Conservation (phyloP, 2,329 filamentous ascomycete genomes). For the Herpotrichia juniperi region DNA sequence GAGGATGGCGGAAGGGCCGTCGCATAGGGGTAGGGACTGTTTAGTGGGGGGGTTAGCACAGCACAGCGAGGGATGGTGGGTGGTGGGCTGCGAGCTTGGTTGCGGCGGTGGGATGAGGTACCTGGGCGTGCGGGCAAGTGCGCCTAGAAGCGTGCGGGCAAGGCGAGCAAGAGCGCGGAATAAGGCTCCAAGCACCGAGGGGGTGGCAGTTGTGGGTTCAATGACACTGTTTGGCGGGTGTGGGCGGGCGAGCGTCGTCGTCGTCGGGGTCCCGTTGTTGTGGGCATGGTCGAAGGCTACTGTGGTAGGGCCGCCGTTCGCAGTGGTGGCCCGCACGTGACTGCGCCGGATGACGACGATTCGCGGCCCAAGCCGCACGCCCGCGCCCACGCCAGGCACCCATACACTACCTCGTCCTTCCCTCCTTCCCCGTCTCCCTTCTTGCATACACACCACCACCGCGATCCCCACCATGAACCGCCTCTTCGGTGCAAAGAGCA, state of each 20-base stretch:
- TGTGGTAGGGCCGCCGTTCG: too few species aligned
- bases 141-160: slow-evolving; percentile 16
- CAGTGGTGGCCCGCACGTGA: background rate
- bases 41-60: background rate
- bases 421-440: background rate
- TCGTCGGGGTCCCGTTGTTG: too few species aligned
- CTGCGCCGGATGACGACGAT: background rate
- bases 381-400: background rate
- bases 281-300: too few species aligned
- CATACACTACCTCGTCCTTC: background rate
- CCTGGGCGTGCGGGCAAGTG: slow-evolving; percentile 25
- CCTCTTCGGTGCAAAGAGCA: slow-evolving; percentile 87
- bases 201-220: background rate
- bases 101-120: slow-evolving; percentile 16
- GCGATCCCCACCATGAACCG: slow-evolving; percentile 79
- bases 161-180: slow-evolving; percentile 14
- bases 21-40: slow-evolving; percentile 12
- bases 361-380: background rate
- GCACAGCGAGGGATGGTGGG: background rate
- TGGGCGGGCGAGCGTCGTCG: background rate
- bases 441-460: background rate
- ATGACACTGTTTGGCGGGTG: background rate
- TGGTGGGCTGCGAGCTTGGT: background rate
- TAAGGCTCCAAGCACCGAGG: slow-evolving; percentile 19
- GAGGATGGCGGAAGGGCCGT: slow-evolving; percentile 10